Percentiles rank a stretch among this genome's conserved stretches.
Evolutionary conservation across 148 eudicot species (phyloP).

Genomic region (Amaranthus hypochondriacus): DNA sequence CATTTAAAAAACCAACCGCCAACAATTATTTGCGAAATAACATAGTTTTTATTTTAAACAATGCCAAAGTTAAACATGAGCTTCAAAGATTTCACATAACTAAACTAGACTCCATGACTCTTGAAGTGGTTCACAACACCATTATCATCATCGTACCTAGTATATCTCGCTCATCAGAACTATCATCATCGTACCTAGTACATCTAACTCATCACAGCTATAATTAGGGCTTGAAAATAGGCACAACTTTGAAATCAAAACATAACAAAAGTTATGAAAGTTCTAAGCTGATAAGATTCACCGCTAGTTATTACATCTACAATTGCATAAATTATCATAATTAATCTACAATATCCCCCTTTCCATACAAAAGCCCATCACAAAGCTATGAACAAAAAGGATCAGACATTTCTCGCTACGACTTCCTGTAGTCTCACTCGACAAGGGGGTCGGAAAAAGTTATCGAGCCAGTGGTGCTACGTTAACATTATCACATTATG

Average conservation of each 20-base stretch:
- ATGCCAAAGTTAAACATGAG: too few species aligned
- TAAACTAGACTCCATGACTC: too few species aligned
- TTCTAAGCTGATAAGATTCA: not conserved
- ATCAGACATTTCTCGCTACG: constrained; percentile 1
- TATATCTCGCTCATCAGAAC: too few species aligned
- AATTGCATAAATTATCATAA: not conserved
- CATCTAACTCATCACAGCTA: too few species aligned
- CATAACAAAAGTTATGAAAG: not conserved
- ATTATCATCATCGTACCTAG: too few species aligned
- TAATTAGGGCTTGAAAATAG: not conserved
- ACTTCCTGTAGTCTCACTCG: constrained; percentile 14
- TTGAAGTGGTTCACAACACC: too few species aligned
- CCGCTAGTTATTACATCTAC: constrained; percentile 12
- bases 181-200: too few species aligned
- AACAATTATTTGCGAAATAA: too few species aligned
- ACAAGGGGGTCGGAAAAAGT: not conserved
- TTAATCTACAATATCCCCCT: not conserved
- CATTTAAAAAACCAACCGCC: too few species aligned
- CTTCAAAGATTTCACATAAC: too few species aligned
- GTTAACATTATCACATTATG: not conserved
- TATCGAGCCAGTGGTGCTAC: not conserved
- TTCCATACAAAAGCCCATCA: not conserved
- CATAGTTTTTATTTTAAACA: too few species aligned
- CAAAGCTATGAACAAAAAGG: constrained; percentile 10
- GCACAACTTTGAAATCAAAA: not conserved